Conservation (phyloP, 208 protist genomes). For the Trypanosoma avium region DNA sequence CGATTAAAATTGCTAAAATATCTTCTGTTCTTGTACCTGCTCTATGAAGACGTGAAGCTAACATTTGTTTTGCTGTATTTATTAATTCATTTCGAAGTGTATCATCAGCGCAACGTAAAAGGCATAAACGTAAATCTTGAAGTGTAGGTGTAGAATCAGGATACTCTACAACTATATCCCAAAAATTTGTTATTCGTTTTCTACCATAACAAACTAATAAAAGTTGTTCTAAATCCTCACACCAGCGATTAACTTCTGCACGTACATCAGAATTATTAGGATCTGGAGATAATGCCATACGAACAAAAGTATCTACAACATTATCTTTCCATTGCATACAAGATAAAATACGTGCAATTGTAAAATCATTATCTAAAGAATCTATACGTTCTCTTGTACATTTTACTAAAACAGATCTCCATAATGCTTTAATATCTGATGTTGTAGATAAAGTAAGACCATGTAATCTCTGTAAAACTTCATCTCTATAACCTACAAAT, state of each 20-base stretch:
- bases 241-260: conserved; percentile 62
- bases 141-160: conserved; percentile 76
- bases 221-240: conserved; percentile 57
- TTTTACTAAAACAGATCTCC: conserved; percentile 54
- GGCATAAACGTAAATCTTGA: conserved; percentile 75
- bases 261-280: conserved; percentile 23
- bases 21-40: conserved; percentile 85
- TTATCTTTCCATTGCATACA: conserved; percentile 66
- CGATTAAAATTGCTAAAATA: conserved; percentile 79
- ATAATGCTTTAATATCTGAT: conserved; percentile 58
- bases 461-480: conserved; percentile 55
- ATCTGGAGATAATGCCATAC: conserved; percentile 41
- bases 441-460: conserved; percentile 60
- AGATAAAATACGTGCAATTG: conserved; percentile 42
- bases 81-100: conserved; percentile 63
- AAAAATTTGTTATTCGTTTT: conserved; percentile 66
- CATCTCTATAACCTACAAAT: conserved; percentile 23
- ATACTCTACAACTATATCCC: conserved; percentile 87
- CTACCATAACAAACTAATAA: conserved; percentile 58
- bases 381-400: conserved; percentile 48
- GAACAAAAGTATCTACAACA: conserved; percentile 70
- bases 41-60: conserved; percentile 75
- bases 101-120: conserved; percentile 49
- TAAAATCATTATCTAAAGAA: conserved; percentile 67
- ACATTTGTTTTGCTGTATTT: conserved; percentile 48